Conservation (phyloP, 495 filamentous ascomycete genomes). For the Penicillium turbatum region DNA sequence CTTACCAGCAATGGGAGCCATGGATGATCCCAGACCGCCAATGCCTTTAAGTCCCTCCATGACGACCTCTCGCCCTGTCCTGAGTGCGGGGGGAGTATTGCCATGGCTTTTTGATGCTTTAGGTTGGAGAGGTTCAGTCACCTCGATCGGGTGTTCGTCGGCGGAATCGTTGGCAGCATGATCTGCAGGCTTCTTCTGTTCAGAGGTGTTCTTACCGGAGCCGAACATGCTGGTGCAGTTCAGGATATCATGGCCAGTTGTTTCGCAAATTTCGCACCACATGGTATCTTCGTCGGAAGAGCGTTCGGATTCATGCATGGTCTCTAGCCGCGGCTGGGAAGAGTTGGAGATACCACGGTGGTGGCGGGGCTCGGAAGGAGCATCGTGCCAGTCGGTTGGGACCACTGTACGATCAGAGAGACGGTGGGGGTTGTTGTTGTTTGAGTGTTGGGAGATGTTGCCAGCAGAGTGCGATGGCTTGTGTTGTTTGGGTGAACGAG, state of each 20-base stretch:
- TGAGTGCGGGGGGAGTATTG: conserved; percentile 24
- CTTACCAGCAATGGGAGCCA: conserved; percentile 66
- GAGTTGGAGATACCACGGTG: conserved; percentile 31
- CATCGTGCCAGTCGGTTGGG: conserved; percentile 42
- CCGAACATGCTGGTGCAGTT: conserved; percentile 87
- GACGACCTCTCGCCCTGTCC: conserved; percentile 51
- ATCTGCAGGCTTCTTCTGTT: conserved; percentile 17
- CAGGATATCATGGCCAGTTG: conserved; percentile 87
- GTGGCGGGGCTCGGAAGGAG: conserved; percentile 30
- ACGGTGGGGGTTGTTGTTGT: conserved; percentile 35
- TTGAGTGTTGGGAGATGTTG: conserved; percentile 24
- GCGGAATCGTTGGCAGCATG: conserved; percentile 19
- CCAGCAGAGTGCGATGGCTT: conserved; percentile 36
- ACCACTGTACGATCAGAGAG: conserved; percentile 48
- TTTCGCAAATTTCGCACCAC: conserved; percentile 97
- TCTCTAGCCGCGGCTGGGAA: conserved; percentile 39
- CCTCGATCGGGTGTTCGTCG: conserved; percentile 8
- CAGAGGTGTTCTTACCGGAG: conserved; percentile 27
- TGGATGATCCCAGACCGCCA: conserved; percentile 32
- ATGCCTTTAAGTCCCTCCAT: conserved; percentile 64
- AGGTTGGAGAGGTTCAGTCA: conserved; percentile 10
- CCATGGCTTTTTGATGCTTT: conserved; percentile 12
- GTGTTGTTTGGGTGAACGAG: conserved; percentile 35
- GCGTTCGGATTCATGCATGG: conserved; percentile 69
- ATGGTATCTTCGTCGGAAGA: conserved; percentile 71